These are phyloP conservation scores for Globisporangium paroecandrum DNA, from an alignment of 352 stramenopile genomes.

Conservation along the genomic window DNA sequence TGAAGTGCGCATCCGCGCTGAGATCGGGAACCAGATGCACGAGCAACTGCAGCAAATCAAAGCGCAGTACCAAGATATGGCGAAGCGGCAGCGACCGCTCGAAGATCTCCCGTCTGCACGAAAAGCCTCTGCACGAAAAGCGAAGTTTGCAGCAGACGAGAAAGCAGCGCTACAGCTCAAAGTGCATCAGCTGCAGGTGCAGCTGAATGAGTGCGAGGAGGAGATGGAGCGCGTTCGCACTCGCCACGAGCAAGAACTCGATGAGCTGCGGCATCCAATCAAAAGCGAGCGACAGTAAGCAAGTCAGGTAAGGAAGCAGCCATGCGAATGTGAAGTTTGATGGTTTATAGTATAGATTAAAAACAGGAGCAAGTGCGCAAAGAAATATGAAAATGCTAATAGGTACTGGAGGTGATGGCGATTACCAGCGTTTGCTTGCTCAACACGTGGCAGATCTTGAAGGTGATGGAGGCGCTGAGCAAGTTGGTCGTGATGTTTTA, in stretches of 20 bases:
- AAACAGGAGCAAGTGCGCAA: neutral
- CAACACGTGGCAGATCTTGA: neutral
- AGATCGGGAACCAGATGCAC: conserved; percentile 73
- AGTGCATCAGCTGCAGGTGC: conserved; percentile 60
- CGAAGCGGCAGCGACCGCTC: conserved; percentile 23
- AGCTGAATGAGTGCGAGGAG: conserved; percentile 75
- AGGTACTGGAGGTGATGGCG: neutral
- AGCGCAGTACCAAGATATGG: conserved; percentile 47
- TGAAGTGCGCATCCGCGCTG: conserved; percentile 53
- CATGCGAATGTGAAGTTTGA: neutral
- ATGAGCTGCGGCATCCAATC: conserved; percentile 17
- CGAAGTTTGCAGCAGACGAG: conserved; percentile 40
- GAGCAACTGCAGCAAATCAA: conserved; percentile 66
- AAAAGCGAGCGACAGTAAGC: conserved; percentile 9
- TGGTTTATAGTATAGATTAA: conserved; percentile 8
- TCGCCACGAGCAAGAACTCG: conserved; percentile 32
- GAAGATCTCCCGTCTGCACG: conserved; percentile 32
- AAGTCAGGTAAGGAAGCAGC: neutral
- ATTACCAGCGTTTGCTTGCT: neutral
- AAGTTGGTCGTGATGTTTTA: neutral
- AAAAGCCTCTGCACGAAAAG: conserved; percentile 23
- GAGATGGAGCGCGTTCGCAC: conserved; percentile 75
- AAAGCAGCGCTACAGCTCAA: conserved; percentile 52
- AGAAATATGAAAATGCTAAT: conserved; percentile 1
- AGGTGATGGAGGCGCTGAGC: neutral